A percentile compares a stretch with the other conserved stretches of the same genome.
These are phyloP conservation scores for Flaveria ramosissima DNA, from an alignment of 129 eudicot genomes.

Conservation along the genomic window DNA sequence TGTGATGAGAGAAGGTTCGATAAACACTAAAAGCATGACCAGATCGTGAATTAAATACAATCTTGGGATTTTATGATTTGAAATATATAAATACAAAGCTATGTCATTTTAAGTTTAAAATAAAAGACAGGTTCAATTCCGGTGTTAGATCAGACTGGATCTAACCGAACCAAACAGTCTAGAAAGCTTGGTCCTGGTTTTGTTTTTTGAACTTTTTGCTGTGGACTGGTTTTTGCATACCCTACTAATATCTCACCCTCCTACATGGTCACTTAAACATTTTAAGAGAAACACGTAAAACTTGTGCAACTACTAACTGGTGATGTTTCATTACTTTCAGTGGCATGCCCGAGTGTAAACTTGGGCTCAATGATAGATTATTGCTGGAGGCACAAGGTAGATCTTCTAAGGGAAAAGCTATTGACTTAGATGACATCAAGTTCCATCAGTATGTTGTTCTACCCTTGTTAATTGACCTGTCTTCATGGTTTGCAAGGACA, in stretches of 20 bases:
- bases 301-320: slow-evolving; percentile 9
- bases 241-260: not conserved
- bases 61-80: not conserved
- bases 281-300: not conserved
- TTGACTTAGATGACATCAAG: slow-evolving; percentile 93
- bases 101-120: not conserved
- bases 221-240: not conserved
- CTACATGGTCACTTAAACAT: slow-evolving; percentile 1
- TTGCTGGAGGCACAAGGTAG: slow-evolving; percentile 95
- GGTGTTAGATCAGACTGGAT: not conserved
- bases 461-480: not conserved
- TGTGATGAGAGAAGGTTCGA: too few relatives aligned
- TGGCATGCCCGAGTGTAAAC: slow-evolving; percentile 99
- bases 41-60: not conserved
- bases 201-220: not conserved
- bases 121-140: not conserved
- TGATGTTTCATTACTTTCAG: slow-evolving; percentile 49
- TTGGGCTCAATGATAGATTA: slow-evolving; percentile 93
- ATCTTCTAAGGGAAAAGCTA: slow-evolving; percentile 92
- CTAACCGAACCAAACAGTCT: not conserved
- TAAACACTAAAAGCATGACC: not conserved
- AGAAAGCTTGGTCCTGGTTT: not conserved
- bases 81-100: not conserved
- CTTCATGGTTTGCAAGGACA: not conserved
- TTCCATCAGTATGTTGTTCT: slow-evolving; percentile 79